These are phyloP conservation scores for Sporothrix protearum DNA, from an alignment of 2,329 filamentous ascomycete genomes.

Conservation along the genomic window DNA sequence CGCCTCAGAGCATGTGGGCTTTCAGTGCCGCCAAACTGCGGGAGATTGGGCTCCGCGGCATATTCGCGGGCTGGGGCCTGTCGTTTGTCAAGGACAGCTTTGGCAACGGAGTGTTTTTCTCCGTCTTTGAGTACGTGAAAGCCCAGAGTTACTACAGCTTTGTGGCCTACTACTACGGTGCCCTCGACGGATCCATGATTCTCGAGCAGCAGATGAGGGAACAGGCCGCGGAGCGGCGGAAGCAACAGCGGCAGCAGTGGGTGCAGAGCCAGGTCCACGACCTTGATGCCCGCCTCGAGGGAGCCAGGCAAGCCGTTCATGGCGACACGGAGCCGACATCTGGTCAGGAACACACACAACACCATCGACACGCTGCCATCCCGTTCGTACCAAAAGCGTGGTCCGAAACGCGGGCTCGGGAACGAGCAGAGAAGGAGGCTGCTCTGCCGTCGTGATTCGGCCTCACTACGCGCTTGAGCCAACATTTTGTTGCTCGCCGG, in stretches of 20 bases:
- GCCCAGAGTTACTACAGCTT: slow-evolving; percentile 70
- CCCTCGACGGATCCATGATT: slow-evolving; percentile 50
- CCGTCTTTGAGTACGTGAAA: slow-evolving; percentile 72
- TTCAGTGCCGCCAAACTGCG: slow-evolving; percentile 64
- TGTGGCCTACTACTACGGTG: slow-evolving; percentile 66
- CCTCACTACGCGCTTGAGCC: slow-evolving; percentile 76
- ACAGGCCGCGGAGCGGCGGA: slow-evolving; percentile 46
- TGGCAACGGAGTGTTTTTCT: slow-evolving; percentile 69
- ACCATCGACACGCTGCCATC: slow-evolving; percentile 17
- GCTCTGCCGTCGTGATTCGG: slow-evolving; percentile 50
- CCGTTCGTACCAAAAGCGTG: slow-evolving; percentile 26
- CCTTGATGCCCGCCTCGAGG: slow-evolving; percentile 43
- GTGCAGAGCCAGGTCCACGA: slow-evolving; percentile 65
- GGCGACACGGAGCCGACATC: background rate
- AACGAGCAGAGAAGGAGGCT: background rate
- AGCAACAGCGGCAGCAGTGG: slow-evolving; percentile 25
- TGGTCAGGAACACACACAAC: background rate
- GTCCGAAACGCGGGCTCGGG: background rate
- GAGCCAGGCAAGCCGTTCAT: background rate
- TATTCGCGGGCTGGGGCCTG: slow-evolving; percentile 70
- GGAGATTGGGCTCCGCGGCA: slow-evolving; percentile 68
- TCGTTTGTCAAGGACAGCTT: slow-evolving; percentile 67
- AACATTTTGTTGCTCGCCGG: slow-evolving; percentile 67
- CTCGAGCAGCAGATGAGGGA: slow-evolving; percentile 23
- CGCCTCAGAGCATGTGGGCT: slow-evolving; percentile 65